Evolutionary conservation across 768 basidiomycete genomes (phyloP).

Genomic region (Amanita pallidorosea): DNA sequence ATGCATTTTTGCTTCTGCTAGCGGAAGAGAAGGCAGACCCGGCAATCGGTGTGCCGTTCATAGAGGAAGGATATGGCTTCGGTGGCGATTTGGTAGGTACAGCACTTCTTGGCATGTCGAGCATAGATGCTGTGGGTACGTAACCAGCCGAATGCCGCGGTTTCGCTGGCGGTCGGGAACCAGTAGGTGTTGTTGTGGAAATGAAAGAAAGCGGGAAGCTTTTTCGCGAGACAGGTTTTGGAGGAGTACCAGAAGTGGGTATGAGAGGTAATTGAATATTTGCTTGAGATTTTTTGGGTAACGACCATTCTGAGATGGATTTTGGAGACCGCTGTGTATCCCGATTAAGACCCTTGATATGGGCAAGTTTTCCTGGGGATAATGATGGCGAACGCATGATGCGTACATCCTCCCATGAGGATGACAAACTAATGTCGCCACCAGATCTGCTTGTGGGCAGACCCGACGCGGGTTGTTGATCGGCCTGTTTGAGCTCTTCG

Average conservation of each 20-base stretch:
- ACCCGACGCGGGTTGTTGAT: conserved; percentile 8
- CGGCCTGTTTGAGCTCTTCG: conserved; percentile 34
- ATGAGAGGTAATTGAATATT: conserved; percentile 13
- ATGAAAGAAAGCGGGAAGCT: conserved; percentile 12
- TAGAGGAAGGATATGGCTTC: conserved; percentile 14
- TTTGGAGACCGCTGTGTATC: conserved; percentile 13
- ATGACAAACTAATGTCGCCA: conserved; percentile 26
- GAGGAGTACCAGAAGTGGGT: conserved; percentile 9
- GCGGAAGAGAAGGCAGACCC: conserved; percentile 34
- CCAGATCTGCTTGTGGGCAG: conserved; percentile 9
- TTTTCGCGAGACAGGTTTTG: conserved; percentile 16
- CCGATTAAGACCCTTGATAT: conserved; percentile 15
- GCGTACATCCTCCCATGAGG: conserved; percentile 57
- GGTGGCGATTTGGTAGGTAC: conserved; percentile 19
- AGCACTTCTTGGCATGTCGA: conserved; percentile 13
- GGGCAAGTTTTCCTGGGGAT: conserved; percentile 12
- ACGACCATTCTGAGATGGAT: conserved; percentile 18
- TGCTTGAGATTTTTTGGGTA: conserved; percentile 13
- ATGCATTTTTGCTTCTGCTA: conserved; percentile 49
- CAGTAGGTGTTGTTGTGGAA: not conserved
- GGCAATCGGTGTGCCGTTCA: conserved; percentile 13
- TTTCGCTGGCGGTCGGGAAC: not conserved
- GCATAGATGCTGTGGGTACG: conserved; percentile 8
- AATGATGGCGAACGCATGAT: conserved; percentile 13
- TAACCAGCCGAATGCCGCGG: not conserved